These are phyloP conservation scores for Fusarium odoratissimum DNA, from an alignment of 2,329 filamentous ascomycete species.

Conservation along the genomic window DNA sequence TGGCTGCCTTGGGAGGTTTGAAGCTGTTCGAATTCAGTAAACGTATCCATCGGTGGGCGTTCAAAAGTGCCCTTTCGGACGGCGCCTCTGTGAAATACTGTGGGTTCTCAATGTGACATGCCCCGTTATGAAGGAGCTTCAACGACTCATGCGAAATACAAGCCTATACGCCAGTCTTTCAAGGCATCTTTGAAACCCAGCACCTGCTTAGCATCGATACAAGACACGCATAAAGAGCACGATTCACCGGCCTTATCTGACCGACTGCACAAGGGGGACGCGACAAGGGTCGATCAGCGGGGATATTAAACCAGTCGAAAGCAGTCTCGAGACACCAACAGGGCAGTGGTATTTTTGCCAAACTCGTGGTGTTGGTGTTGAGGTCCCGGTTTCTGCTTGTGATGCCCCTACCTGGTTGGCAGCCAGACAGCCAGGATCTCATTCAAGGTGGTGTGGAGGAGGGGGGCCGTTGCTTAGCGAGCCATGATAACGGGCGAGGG, in stretches of 20 bases:
- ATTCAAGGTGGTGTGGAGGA: conserved; percentile 28
- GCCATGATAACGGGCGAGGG: conserved; percentile 31
- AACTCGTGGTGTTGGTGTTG: conserved; percentile 27
- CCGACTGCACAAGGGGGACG: conserved; percentile 30
- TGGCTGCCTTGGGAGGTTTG: conserved; percentile 8
- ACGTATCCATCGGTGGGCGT: background rate
- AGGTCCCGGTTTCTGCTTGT: conserved; percentile 6
- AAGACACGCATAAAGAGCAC: background rate
- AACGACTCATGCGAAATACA: background rate
- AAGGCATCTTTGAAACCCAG: background rate
- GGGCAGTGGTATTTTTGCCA: background rate
- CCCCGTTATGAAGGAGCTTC: background rate
- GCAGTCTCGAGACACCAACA: conserved; percentile 24
- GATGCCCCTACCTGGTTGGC: conserved; percentile 17
- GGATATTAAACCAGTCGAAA: conserved; percentile 42
- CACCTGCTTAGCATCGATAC: background rate
- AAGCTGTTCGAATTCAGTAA: background rate
- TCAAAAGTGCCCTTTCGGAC: conserved; percentile 4
- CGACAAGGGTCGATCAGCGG: conserved; percentile 39
- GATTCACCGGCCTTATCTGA: conserved; percentile 42
- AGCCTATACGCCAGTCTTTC: background rate
- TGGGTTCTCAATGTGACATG: conserved; percentile 2
- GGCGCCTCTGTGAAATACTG: conserved; percentile 12
- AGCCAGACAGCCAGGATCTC: conserved; percentile 19
- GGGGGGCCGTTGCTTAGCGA: conserved; percentile 22